Evolutionary conservation across 2,329 filamentous ascomycete species (phyloP), one percentile per base, ranked within the genome.

Genomic region (Tolypocladium nubicola): DNA sequence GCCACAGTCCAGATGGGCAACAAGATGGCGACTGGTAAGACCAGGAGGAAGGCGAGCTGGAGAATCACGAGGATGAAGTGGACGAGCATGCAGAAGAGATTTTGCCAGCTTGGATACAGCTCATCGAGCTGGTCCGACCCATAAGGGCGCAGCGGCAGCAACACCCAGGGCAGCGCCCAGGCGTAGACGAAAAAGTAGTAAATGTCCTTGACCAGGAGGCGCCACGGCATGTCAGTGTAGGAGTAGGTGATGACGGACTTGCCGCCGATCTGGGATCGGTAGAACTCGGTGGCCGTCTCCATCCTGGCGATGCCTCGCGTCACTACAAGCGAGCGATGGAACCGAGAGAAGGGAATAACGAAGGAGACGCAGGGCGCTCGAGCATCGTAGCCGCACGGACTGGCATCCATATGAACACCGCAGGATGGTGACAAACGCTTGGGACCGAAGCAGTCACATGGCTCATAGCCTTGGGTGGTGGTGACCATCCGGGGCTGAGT

Each of bases 1-100:
- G 64, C 65, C 1, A 76, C 76, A 37, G 73, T 68, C 77, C 78
- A 85, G 49, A 81, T 65, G 30, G 77, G 78, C 56, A 82, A 60
- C 55, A 78, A 39, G 53, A 78, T 37, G 45, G 74, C 68, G 2
- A 81, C 66, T 0, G 85, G 81, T 2, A 90, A 65, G 0, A 77
- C 76, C 0, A 87, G 16, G 10, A 90, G 65, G 66, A 89, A 88
- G 0, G 65, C 63, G 0, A 82, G 61, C 70, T 90, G 87, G n/a
- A 82, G 65, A 13, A 86, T 56, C 37, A 79, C 66, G 4, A 90
- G 75, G 45, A 88, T 56, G 3, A 75, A 38, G 63, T 91, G 88
- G 7, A 87, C 65, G 19, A 70, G 64, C 26, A 89, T 68, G 58
- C 78, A 80, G 62, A 76, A 78, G 1, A 84, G 39, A 61, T 90